Conservation (phyloP, 352 stramenopile species). For the Blastocystis sp. region DNA sequence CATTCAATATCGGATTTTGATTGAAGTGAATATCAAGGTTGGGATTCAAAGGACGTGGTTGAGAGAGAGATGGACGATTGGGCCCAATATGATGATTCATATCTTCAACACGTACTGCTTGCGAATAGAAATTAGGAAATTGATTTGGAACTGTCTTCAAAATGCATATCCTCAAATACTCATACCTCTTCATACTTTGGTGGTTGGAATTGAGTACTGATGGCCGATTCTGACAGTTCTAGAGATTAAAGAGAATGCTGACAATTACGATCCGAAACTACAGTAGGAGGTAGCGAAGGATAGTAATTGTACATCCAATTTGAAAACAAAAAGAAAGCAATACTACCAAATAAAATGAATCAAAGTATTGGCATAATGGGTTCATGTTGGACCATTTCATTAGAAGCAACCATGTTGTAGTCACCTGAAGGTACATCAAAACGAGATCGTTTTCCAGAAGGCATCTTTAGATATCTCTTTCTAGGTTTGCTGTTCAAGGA, state of each 20-base stretch:
- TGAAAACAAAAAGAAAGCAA: neutral
- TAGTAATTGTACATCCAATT: neutral
- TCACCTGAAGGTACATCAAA: neutral
- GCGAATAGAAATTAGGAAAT: neutral
- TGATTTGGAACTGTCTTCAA: neutral
- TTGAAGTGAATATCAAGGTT: constrained; percentile 44
- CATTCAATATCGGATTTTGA: neutral
- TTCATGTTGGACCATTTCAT: neutral
- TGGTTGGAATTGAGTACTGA: neutral
- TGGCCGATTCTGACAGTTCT: neutral
- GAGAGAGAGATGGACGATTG: neutral
- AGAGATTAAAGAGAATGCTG: neutral
- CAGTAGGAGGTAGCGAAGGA: neutral
- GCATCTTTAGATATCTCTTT: constrained; percentile 52
- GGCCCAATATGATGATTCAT: neutral
- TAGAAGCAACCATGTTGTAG: neutral
- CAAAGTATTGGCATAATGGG: neutral
- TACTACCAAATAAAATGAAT: constrained; percentile 1
- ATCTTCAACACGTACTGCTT: neutral
- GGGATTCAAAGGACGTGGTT: constrained; percentile 42
- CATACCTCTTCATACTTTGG: neutral
- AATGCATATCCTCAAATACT: neutral
- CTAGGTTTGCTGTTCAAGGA: neutral
- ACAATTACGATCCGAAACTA: neutral
- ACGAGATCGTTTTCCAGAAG: neutral